These are phyloP conservation scores for Leptomonas pyrrhocoris DNA, from an alignment of 208 protist species.

Conservation along the genomic window DNA sequence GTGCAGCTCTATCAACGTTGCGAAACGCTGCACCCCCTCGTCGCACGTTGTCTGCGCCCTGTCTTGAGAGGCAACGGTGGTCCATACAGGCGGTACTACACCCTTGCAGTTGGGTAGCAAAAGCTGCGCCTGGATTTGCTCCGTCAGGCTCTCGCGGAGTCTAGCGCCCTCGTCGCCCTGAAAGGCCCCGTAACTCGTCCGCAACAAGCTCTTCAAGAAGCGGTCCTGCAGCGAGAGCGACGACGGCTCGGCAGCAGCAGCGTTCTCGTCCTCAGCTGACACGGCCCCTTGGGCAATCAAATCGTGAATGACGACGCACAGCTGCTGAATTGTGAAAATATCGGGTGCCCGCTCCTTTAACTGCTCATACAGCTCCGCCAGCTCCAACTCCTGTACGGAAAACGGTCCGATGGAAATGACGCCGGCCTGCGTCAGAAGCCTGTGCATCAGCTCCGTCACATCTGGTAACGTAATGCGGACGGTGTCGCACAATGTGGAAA, in stretches of 20 bases:
- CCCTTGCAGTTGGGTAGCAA: conserved; percentile 30
- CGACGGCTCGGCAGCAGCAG: neutral
- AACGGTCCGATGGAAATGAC: conserved; percentile 17
- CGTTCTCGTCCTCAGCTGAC: neutral
- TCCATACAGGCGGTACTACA: conserved; percentile 5
- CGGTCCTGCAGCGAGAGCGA: conserved; percentile 9
- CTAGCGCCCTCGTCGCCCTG: conserved; percentile 34
- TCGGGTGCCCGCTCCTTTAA: conserved; percentile 45
- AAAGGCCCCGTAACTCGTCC: conserved; percentile 46
- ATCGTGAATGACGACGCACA: conserved; percentile 50
- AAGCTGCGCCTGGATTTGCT: conserved; percentile 45
- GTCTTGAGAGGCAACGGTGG: neutral
- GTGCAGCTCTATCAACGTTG: conserved; percentile 51
- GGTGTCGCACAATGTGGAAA: conserved; percentile 22
- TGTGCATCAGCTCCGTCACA: conserved; percentile 41
- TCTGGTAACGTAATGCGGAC: conserved; percentile 28
- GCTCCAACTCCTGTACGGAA: conserved; percentile 36
- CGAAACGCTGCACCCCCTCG: conserved; percentile 45
- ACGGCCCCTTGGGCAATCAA: conserved; percentile 15
- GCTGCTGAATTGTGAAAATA: conserved; percentile 51
- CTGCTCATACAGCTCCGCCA: conserved; percentile 66
- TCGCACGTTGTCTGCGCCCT: conserved; percentile 11
- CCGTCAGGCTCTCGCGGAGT: conserved; percentile 45
- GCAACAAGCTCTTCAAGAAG: conserved; percentile 30
- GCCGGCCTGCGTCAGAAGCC: conserved; percentile 36